phyloP scores from a whole-genome alignment of 1,284 basidiomycete species.

The Prillingera fragicola region DNA sequence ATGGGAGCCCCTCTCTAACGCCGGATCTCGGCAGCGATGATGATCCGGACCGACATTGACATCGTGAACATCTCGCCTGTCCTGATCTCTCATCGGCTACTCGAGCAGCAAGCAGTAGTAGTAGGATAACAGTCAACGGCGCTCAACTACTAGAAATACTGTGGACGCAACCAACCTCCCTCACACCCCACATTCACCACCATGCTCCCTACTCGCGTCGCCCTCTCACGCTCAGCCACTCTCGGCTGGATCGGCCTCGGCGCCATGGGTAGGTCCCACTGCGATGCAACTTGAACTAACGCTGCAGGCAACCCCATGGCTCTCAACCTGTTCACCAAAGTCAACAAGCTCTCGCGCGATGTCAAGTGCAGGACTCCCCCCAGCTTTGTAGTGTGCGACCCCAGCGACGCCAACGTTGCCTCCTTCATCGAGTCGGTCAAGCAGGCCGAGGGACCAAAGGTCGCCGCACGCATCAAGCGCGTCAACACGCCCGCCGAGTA shows the following conservation, averaged over 20 bases:
- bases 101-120: too few species aligned
- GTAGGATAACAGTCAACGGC: too few species aligned
- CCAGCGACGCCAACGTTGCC: constrained; percentile 26
- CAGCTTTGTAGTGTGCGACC: constrained; percentile 42
- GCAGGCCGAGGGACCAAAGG: constrained; percentile 7
- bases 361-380: too few species aligned
- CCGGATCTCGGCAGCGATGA: too few species aligned
- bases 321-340: constrained; percentile 43
- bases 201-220: constrained; percentile 29
- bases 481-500: constrained; percentile 9
- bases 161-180: too few species aligned
- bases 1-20: too few species aligned
- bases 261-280: constrained; percentile 36
- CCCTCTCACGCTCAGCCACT: constrained; percentile 27
- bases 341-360: constrained; percentile 1
- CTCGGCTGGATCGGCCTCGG: constrained; percentile 46
- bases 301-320: constrained; percentile 41
- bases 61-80: too few species aligned
- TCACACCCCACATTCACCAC: neutral
- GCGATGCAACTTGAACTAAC: neutral
- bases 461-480: constrained; percentile 11
- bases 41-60: too few species aligned
- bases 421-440: constrained; percentile 24
- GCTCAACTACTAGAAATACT: too few species aligned
- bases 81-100: too few species aligned